Evolutionary conservation across 805 yeast species (phyloP), one percentile per base, ranked within the genome.

Genomic region (Sugiyamaella marilandica): DNA sequence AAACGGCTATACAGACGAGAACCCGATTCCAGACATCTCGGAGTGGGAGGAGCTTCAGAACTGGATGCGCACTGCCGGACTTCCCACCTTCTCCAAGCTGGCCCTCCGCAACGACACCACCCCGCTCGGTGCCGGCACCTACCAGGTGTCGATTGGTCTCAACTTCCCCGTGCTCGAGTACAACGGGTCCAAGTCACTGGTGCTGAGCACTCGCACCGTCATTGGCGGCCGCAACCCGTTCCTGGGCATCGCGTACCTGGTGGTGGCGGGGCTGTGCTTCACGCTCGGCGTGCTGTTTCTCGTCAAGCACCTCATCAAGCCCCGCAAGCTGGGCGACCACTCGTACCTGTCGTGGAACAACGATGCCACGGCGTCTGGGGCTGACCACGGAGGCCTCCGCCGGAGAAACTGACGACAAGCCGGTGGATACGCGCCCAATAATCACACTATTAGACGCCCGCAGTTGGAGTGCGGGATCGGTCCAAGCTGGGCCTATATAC

Each of bases 61-160:
- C 68, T 92, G 99, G 99, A 92, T 92, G 97, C 81, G 95, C 63
- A 90, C 97, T 1, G 96, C 98, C 0, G 97, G 95, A 0, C 74
- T 92, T 57, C 95, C 98, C 26, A 81, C 85, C 10, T 92, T 94
- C 65, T 82, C 85, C 75, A 92, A 94, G 66, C 70, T 90, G 35
- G 91, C 90, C 41, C 77, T 85, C 45, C 81, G 85, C 60, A 91
- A 88, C 69, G 84, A 81, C 54, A 73, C 80, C 1, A 72, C 72
- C 0, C 63, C 78, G 1, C 68, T 92, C 55, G 56, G 66, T 0
- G 71, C 78, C 10, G 98, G 98, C 2, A 79, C 80, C 10, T 94
- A 92, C 67, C 74, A 77, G 54, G 70, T 90, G 43, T 76, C 76
- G 47, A 78, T 92, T 55, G 88, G 74, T 9, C 69, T 85, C 69